These are phyloP conservation scores for Monilinia laxa DNA, from an alignment of 2,329 filamentous ascomycete species.

Conservation along the genomic window DNA sequence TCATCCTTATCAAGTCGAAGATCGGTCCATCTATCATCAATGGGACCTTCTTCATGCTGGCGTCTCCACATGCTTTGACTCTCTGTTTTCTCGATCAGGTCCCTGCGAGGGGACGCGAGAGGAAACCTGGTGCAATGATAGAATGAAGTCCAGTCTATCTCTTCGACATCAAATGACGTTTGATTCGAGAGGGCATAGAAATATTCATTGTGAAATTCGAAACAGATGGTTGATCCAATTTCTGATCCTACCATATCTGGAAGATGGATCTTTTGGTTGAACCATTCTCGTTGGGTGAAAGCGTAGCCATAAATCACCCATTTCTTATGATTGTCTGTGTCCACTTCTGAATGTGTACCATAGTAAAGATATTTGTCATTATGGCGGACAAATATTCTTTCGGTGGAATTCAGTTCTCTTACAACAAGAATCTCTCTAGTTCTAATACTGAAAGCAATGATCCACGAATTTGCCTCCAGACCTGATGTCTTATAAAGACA, in stretches of 20 bases:
- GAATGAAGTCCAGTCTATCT: conserved; percentile 65
- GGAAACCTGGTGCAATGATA: conserved; percentile 67
- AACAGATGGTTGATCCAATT: conserved; percentile 66
- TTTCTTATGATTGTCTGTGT: conserved; percentile 55
- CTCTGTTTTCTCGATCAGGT: conserved; percentile 45
- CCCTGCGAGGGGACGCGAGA: conserved; percentile 47
- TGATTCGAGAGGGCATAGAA: conserved; percentile 72
- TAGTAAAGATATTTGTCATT: conserved; percentile 61
- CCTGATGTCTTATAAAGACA: conserved; percentile 53
- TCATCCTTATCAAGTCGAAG: conserved; percentile 63
- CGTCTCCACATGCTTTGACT: conserved; percentile 60
- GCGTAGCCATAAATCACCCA: conserved; percentile 62
- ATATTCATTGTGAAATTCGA: conserved; percentile 64
- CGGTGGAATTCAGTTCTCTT: conserved; percentile 46
- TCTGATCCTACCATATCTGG: conserved; percentile 62
- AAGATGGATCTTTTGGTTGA: conserved; percentile 51
- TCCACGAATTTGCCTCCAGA: conserved; percentile 46
- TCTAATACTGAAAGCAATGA: conserved; percentile 52
- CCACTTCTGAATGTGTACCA: conserved; percentile 59
- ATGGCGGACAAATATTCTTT: conserved; percentile 67
- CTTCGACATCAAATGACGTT: conserved; percentile 59
- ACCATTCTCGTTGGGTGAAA: conserved; percentile 45
- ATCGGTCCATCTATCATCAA: conserved; percentile 73
- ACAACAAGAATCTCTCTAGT: conserved; percentile 45
- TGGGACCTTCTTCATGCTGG: conserved; percentile 65